Conservation (phyloP, 345 rosid genomes). For the Cochlearia excelsa region DNA sequence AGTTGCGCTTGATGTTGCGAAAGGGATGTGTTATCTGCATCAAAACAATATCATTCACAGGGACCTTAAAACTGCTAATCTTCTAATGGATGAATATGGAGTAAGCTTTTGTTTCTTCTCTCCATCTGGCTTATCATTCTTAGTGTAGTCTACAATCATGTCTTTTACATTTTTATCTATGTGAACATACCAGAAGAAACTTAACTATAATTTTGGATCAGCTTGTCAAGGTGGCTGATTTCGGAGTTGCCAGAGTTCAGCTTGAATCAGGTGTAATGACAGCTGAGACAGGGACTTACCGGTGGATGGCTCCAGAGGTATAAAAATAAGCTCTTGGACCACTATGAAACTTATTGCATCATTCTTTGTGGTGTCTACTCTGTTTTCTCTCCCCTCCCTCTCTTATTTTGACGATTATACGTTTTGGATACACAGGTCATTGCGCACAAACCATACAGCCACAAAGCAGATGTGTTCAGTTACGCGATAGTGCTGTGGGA, state of each 20-base stretch:
- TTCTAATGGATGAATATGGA: conserved; percentile 97
- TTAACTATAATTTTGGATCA: conserved; percentile 30
- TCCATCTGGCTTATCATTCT: background rate
- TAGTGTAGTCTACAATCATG: conserved; percentile 16
- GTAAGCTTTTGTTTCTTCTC: conserved; percentile 41
- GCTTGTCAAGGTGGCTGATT: conserved; percentile 98
- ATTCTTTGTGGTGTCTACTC: background rate
- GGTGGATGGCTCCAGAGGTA: conserved; percentile 99
- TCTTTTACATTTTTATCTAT: conserved; percentile 5
- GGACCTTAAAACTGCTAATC: conserved; percentile 96
- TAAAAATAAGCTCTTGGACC: conserved; percentile 1
- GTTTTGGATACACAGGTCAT: conserved; percentile 63
- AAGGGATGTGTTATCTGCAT: conserved; percentile 97
- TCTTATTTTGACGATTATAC: conserved; percentile 15
- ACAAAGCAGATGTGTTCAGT: conserved; percentile 94
- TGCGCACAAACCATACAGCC: conserved; percentile 85
- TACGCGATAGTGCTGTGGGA: conserved; percentile 93
- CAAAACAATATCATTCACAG: conserved; percentile 94
- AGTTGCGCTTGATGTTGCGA: conserved; percentile 86
- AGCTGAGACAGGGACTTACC: conserved; percentile 97
- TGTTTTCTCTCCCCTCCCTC: background rate
- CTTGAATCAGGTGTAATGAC: conserved; percentile 94
- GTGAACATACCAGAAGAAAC: background rate
- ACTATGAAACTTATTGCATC: background rate
- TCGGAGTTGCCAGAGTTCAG: conserved; percentile 97